Evolutionary conservation across 2,329 filamentous ascomycete species (phyloP).

Genomic region (Pseudogymnoascus sp.): DNA sequence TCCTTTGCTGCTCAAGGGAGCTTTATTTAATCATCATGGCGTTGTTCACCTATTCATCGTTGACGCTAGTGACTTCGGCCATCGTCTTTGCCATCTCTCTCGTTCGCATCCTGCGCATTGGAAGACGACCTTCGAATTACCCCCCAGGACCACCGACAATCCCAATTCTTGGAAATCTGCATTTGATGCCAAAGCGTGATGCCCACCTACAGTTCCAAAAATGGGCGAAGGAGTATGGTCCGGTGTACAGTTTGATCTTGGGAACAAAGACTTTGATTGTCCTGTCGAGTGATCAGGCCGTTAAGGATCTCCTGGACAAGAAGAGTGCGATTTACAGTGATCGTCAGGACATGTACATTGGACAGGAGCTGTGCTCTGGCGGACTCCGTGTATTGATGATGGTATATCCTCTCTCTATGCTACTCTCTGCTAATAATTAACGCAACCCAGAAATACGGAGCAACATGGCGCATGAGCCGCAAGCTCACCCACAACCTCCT

Average conservation of each 20-base stretch:
- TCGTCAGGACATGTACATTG: conserved; percentile 15
- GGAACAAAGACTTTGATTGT: conserved; percentile 17
- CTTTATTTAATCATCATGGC: not conserved
- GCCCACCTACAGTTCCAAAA: conserved; percentile 15
- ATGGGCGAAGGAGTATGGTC: conserved; percentile 19
- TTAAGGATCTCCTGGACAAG: conserved; percentile 19
- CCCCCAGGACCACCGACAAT: conserved; percentile 19
- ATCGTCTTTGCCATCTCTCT: conserved; percentile 51
- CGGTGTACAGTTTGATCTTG: conserved; percentile 27
- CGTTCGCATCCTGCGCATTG: conserved; percentile 47
- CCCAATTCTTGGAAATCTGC: conserved; percentile 17
- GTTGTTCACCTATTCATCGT: not conserved
- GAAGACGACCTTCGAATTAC: conserved; percentile 12
- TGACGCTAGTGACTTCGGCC: not conserved
- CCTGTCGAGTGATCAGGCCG: conserved; percentile 13
- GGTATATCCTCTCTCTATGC: conserved; percentile 30
- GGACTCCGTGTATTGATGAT: conserved; percentile 41
- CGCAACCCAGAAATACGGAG: conserved; percentile 20
- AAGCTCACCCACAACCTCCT: conserved; percentile 35
- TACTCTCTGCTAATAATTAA: conserved; percentile 33
- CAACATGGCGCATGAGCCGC: conserved; percentile 37
- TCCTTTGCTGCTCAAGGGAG: conserved; percentile 11
- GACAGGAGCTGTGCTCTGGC: conserved; percentile 29
- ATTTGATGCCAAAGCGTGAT: conserved; percentile 13
- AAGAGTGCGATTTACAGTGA: conserved; percentile 15